Base-by-base conservation (phyloP, 441 rosid genomes). In the Melastoma candidum region DNA sequence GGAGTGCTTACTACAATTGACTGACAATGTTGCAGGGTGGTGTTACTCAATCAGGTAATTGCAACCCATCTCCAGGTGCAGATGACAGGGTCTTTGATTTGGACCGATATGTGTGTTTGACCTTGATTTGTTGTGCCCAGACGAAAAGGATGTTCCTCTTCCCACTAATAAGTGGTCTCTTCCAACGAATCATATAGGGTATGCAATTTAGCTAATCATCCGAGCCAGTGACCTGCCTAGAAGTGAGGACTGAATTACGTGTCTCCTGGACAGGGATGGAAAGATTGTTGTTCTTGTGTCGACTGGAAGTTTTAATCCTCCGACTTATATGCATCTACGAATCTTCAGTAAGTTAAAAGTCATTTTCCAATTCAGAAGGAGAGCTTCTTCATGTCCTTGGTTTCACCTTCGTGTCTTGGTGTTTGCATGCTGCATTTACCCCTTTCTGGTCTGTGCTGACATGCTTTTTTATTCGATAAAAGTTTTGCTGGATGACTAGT, bases 271-370 rank as follows among this genome's bases (percentile, higher is more conserved):
- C 53, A 59, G 60, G 60, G 72, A 65, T 60, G 73, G 71, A 63
- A 61, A 63, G 29, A 63, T 29, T 74, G 95, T 80, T 11, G 87
- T 84, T 68, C 82, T 93, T 49, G 90, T 89, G 44, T 84, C 85
- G 14, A 76, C 87, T 24, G 96, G 99, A 53, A 81, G 95, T 68
- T 93, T 93, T 85, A 93, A 83, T 73, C 99, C 99, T 71, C 97
- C 97, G 2, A 93, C 97, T 58, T 78, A 72, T 63, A 93, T 93
- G 96, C 97, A 86, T 73, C 63, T 87, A 67, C 96, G 95, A 55
- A 72, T 93, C 81, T 74, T 77, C 53, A 78, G 82, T 77, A 51
- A 61, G 62, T 56, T 43, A 48, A 54, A 13, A 22, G 22, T 47
- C 29, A 22, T 24, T 26, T 51, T 41, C 12, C 7, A 11, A 25